Conservation (phyloP, 768 basidiomycete species). For the Termitomyces sp. region DNA sequence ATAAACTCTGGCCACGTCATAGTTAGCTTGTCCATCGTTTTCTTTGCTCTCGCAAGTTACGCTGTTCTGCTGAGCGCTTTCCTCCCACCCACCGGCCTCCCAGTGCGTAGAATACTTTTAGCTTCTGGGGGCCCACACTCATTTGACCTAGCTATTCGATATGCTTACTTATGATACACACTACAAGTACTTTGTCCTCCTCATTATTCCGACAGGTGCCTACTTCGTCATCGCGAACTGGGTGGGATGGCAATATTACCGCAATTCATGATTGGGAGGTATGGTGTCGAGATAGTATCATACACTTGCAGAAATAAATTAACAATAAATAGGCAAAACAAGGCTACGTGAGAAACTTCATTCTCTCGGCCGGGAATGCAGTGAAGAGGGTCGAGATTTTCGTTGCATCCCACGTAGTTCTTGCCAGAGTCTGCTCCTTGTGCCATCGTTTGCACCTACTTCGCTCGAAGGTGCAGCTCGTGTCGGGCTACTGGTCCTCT, state of each 20-base stretch:
- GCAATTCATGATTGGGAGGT: constrained; percentile 60
- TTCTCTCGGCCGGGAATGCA: constrained; percentile 29
- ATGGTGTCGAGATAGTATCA: not conserved
- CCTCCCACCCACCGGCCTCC: constrained; percentile 44
- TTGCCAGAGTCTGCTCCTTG: constrained; percentile 46
- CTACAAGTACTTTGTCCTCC: constrained; percentile 82
- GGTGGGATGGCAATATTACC: constrained; percentile 98
- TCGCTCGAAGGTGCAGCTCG: constrained; percentile 22
- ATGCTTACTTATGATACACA: constrained; percentile 66
- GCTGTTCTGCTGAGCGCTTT: constrained; percentile 64
- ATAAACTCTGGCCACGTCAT: constrained; percentile 40
- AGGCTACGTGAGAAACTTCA: constrained; percentile 21
- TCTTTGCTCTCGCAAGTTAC: constrained; percentile 56
- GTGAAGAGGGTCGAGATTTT: constrained; percentile 40
- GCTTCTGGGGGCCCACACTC: not conserved
- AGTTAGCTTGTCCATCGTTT: constrained; percentile 39
- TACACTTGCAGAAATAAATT: constrained; percentile 11
- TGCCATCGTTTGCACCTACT: constrained; percentile 26
- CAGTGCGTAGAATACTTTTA: constrained; percentile 32
- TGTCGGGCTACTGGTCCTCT: constrained; percentile 15
- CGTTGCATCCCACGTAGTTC: constrained; percentile 48
- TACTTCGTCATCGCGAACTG: constrained; percentile 97
- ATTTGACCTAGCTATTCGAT: constrained; percentile 50
- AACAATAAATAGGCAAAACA: constrained; percentile 8
- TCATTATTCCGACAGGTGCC: constrained; percentile 75